These are phyloP conservation scores for Trichoderma sp. DNA, from an alignment of 2,329 filamentous ascomycete species.

Conservation along the genomic window DNA sequence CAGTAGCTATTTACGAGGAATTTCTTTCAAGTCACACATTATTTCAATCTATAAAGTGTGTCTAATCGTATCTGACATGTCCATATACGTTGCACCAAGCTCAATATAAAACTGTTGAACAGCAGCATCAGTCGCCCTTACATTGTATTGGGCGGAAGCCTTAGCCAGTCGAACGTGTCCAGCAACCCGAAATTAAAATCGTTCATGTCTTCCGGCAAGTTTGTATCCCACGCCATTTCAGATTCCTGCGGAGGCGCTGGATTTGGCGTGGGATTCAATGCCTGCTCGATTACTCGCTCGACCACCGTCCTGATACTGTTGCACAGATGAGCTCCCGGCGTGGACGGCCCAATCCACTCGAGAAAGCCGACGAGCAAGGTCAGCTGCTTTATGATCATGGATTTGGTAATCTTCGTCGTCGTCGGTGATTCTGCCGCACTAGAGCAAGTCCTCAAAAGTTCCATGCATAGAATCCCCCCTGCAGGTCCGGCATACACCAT, in stretches of 20 bases:
- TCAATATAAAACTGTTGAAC: background rate
- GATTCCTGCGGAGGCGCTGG: background rate
- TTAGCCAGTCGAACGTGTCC: conserved; percentile 53
- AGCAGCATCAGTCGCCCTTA: background rate
- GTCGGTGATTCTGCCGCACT: background rate
- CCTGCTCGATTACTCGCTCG: conserved; percentile 50
- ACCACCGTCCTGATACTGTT: conserved; percentile 42
- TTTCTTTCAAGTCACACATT: background rate
- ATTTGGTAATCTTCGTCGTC: conserved; percentile 38
- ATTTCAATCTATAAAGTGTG: background rate
- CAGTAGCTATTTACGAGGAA: background rate
- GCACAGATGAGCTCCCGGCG: conserved; percentile 49
- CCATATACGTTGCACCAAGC: background rate
- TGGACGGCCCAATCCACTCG: conserved; percentile 48
- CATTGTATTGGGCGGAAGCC: conserved; percentile 19
- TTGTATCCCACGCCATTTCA: conserved; percentile 8
- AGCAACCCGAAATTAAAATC: conserved; percentile 51
- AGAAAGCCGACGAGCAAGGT: conserved; percentile 52
- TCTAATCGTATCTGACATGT: background rate
- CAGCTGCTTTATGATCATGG: conserved; percentile 54
- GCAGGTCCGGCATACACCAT: conserved; percentile 51
- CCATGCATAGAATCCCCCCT: conserved; percentile 50
- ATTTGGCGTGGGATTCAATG: conserved; percentile 31
- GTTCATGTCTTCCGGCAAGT: conserved; percentile 23
- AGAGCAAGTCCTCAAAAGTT: conserved; percentile 43